These are phyloP conservation scores for Tricholoma hemisulphureum DNA, from an alignment of 768 basidiomycete genomes.

Conservation along the genomic window DNA sequence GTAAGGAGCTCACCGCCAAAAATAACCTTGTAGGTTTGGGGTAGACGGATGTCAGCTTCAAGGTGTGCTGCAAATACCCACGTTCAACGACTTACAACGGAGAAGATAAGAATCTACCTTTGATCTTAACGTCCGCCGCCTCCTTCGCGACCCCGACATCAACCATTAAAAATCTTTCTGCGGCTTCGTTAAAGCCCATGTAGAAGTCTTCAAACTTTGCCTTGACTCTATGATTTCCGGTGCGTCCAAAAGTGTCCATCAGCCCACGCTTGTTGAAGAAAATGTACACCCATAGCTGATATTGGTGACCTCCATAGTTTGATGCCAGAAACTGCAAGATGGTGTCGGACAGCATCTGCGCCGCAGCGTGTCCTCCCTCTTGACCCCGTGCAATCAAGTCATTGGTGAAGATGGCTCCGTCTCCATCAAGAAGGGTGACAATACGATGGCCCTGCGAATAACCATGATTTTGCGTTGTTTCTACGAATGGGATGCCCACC, in stretches of 20 bases:
- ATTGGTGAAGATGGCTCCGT: conserved; percentile 57
- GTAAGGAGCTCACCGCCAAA: conserved; percentile 53
- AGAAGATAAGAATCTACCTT: conserved; percentile 42
- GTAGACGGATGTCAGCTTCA: conserved; percentile 58
- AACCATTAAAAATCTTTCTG: conserved; percentile 63
- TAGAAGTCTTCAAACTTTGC: conserved; percentile 60
- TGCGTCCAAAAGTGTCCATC: conserved; percentile 46
- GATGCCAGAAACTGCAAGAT: conserved; percentile 35
- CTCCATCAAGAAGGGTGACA: conserved; percentile 63
- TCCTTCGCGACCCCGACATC: conserved; percentile 73
- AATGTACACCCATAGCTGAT: conserved; percentile 62
- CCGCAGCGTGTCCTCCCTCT: conserved; percentile 56
- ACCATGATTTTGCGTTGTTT: neutral
- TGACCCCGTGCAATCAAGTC: conserved; percentile 55
- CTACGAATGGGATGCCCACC: conserved; percentile 19
- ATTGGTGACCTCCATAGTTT: conserved; percentile 37
- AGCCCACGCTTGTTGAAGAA: conserved; percentile 67
- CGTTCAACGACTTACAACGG: neutral
- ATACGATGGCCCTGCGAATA: conserved; percentile 40
- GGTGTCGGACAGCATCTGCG: conserved; percentile 43
- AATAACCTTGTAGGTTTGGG: conserved; percentile 63
- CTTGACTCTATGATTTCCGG: conserved; percentile 34
- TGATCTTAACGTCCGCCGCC: conserved; percentile 73
- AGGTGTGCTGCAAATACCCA: conserved; percentile 42
- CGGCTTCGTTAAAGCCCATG: conserved; percentile 67